These are phyloP conservation scores for Pleurozium schreberi DNA, from an alignment of 225 moss, liverwort and hornwort genomes.

Conservation along the genomic window DNA sequence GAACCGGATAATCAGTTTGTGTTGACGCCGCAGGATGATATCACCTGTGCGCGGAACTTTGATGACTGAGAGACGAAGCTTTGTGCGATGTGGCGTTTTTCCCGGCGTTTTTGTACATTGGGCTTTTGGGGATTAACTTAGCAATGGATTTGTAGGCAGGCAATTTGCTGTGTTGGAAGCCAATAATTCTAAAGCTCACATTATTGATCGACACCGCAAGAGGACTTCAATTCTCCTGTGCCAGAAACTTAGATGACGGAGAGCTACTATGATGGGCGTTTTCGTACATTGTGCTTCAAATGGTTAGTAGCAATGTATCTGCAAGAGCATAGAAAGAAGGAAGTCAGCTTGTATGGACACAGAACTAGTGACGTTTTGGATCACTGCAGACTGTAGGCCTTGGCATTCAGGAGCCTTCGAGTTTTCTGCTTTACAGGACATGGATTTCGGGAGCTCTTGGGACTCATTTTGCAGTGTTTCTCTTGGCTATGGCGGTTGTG, in stretches of 20 bases:
- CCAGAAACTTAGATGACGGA: neutral
- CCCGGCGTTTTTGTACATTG: neutral
- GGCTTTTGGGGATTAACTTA: neutral
- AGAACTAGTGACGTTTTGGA: neutral
- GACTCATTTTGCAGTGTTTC: neutral
- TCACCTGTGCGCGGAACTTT: conserved; percentile 3
- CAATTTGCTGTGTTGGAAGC: neutral
- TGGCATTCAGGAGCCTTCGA: neutral
- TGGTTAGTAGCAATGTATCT: neutral
- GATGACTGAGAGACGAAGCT: neutral
- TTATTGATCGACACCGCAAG: neutral
- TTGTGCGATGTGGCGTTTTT: neutral
- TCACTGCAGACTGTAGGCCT: neutral
- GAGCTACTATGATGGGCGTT: neutral
- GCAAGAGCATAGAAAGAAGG: neutral
- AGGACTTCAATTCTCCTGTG: neutral
- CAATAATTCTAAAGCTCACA: neutral
- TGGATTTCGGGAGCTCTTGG: neutral
- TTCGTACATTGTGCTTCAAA: neutral
- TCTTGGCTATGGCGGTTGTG: neutral
- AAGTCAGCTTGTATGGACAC: neutral
- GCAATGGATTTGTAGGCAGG: neutral
- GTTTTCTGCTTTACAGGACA: too few species aligned
- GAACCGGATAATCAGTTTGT: conserved; percentile 6
- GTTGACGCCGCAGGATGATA: conserved; percentile 1